Base-by-base conservation (phyloP, 2,329 filamentous ascomycete genomes). In the Malbranchea zuffiana region DNA sequence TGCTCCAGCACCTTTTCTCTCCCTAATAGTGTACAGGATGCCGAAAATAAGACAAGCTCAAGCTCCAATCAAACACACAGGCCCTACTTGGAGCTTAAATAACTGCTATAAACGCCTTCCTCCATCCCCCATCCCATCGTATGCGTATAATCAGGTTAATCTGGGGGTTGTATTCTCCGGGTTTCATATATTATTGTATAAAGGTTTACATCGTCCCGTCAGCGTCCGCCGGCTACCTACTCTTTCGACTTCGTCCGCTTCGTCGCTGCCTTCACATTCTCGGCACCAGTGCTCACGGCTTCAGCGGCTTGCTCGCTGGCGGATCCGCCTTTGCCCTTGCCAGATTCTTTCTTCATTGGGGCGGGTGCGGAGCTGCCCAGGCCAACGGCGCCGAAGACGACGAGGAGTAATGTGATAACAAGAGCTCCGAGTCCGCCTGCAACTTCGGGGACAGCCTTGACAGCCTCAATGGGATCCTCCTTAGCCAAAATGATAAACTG, bases 391-490 rank as follows among this genome's bases (percentile, higher is more conserved):
- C 75, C 72, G 45, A 82, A 63, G 46, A 92, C 62, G 46, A 94
- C 52, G 48, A 80, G 75, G 44, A 93, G 58, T 48, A 90, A 55
- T 32, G 80, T 77, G 39, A 85, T 65, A 30, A 79, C 58, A 46
- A 86, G 60, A 48, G 79, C 82, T 55, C 69, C 81, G 54, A 93
- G 67, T 54, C 77, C 83, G 55, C 78, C 86, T 46, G 86, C 84
- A 50, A 93, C 80, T 67, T 95, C 90, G 48, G 90, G 90, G 47
- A 95, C 82, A 52, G 85, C 82, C 68, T 84, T 83, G 66, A 87
- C 68, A 36, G 87, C 87, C 66, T 86, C 71, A 48, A 94, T 53
- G 41, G 87, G 86, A 63, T 92, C 80, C 52, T 76, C 74, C 70
- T 84, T 75, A 59, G 78, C 82, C 53, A 96, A 79, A 51, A 78